Percentiles rank a stretch among this genome's conserved stretches.
Conservation (phyloP, 129 eudicot species). For the Erigeron canadensis region DNA sequence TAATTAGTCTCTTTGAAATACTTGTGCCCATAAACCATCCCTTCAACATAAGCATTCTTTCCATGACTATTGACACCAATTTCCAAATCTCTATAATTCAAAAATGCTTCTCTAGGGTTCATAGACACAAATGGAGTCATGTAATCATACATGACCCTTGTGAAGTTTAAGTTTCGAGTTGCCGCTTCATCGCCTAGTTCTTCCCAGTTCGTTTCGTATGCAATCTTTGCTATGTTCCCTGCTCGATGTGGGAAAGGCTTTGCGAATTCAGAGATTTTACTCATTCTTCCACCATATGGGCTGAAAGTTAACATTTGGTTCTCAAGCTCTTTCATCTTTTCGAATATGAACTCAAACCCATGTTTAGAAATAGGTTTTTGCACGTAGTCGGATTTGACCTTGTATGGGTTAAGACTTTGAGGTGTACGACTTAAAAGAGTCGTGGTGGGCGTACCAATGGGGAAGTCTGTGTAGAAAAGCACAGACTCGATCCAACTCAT, state of each 20-base stretch:
- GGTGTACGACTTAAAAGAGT: constrained; percentile 33
- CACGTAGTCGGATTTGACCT: constrained; percentile 49
- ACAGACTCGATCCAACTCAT: constrained; percentile 50
- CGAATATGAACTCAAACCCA: constrained; percentile 32
- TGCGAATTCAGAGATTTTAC: constrained; percentile 36
- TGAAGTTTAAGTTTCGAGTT: constrained; percentile 23
- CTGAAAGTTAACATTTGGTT: constrained; percentile 32
- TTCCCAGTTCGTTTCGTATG: constrained; percentile 31
- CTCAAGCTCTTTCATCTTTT: constrained; percentile 28
- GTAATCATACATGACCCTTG: constrained; percentile 32
- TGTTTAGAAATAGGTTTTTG: constrained; percentile 32
- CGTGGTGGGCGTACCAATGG: constrained; percentile 24
- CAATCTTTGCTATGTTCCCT: constrained; percentile 44
- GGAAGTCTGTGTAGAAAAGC: constrained; percentile 26
- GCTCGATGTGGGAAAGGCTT: constrained; percentile 51
- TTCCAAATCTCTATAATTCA: constrained; percentile 53
- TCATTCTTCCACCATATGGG: constrained; percentile 57
- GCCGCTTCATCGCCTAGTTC: constrained; percentile 31
- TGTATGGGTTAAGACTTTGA: constrained; percentile 19
- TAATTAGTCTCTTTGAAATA: constrained; percentile 42
- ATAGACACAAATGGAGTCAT: constrained; percentile 52
- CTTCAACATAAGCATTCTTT: constrained; percentile 30
- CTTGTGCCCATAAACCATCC: constrained; percentile 41
- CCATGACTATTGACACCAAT: constrained; percentile 44
- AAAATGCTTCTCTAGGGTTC: constrained; percentile 50